Base-by-base conservation (phyloP, 1,284 basidiomycete species). In the Cutaneotrichosporon cyanovorans region DNA sequence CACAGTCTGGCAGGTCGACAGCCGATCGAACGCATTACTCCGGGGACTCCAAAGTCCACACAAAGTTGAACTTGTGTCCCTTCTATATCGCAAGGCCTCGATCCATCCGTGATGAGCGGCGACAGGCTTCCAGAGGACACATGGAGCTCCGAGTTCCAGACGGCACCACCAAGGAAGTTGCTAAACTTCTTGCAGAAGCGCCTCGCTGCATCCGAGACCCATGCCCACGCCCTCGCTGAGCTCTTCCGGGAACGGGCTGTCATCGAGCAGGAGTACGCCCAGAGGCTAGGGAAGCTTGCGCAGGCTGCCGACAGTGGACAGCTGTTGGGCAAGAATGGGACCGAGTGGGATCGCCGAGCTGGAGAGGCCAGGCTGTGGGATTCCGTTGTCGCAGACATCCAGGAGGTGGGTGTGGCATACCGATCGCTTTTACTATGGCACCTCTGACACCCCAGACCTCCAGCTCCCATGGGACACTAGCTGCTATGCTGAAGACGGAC, bases 181-280 rank as follows among this genome's bases (percentile, higher is more conserved):
- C 59, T 70, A 28, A 40, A 42, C 12, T 45, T 58, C 1, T 57
- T 73, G 2, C 61, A 65, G 43, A 49, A 56, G 2, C 57, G 72
- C 0, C 50, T 72, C 1, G 55, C 61, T 11, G 53, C 60, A 6
- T 69, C 72, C 0, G 58, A 55, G 2, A 60, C 59, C n/a, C 63
- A 69, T 37, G 58, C 67, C 28, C 66, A 70, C 22, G 62, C 63
- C 0, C 59, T 76, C 16, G 71, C 74, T 21, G 72, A 76, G 43
- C 69, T 76, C 48, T 74, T 73, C 62, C 70, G 70, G 31, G 76
- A 77, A 36, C 67, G 76, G 19, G 64, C 72, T 0, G 59, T 60
- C 4, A 69, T 75, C 35, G 76, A 78, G 48, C 63, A 70, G 15
- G 55, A 63, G 25, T 78, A 78, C 54, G 68, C 74, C n/a, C 69